Percentiles rank a stretch among this genome's conserved stretches.
phyloP scores from a whole-genome alignment of 164 flowering plant genomes.

The Nymphaea thermarum region DNA sequence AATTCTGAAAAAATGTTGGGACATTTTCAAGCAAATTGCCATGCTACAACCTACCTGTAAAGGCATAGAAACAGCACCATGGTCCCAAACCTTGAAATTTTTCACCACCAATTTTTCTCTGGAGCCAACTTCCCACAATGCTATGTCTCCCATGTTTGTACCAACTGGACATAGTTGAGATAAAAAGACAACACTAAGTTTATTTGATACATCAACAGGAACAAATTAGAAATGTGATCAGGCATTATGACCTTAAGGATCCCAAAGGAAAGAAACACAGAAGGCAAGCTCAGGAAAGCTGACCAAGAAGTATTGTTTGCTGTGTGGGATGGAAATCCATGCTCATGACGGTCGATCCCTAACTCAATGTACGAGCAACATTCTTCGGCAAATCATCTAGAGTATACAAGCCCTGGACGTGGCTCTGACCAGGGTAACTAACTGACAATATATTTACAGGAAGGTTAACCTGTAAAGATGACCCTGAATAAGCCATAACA shows the following conservation, averaged over 20 bases:
- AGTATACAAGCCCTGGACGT: slow-evolving; percentile 21
- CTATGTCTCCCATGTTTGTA: slow-evolving; percentile 67
- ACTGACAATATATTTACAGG: no score
- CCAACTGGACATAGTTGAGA: slow-evolving; percentile 41
- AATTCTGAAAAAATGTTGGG: no score
- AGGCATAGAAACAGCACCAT: slow-evolving; percentile 42
- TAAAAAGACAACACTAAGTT: slow-evolving; percentile 5
- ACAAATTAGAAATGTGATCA: neutral
- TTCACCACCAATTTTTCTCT: slow-evolving; percentile 42
- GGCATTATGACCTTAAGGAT: neutral
- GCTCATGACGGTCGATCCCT: slow-evolving; percentile 76
- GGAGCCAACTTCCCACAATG: slow-evolving; percentile 70
- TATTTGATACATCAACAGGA: neutral
- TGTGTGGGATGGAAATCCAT: slow-evolving; percentile 91
- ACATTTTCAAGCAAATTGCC: no score
- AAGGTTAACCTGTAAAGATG: no score
- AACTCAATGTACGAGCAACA: slow-evolving; percentile 45
- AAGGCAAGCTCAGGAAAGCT: slow-evolving; percentile 8
- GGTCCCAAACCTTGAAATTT: slow-evolving; percentile 81
- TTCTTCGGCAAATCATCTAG: slow-evolving; percentile 73
- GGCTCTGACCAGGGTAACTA: slow-evolving; percentile 46
- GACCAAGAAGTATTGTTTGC: slow-evolving; percentile 70
- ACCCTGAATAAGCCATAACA: no score
- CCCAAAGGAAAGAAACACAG: neutral
- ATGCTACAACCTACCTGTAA: slow-evolving; percentile 35